Evolutionary conservation across 2,329 filamentous ascomycete species (phyloP), one percentile per base, ranked within the genome.

Genomic region (Verticillium nonalfalfae): DNA sequence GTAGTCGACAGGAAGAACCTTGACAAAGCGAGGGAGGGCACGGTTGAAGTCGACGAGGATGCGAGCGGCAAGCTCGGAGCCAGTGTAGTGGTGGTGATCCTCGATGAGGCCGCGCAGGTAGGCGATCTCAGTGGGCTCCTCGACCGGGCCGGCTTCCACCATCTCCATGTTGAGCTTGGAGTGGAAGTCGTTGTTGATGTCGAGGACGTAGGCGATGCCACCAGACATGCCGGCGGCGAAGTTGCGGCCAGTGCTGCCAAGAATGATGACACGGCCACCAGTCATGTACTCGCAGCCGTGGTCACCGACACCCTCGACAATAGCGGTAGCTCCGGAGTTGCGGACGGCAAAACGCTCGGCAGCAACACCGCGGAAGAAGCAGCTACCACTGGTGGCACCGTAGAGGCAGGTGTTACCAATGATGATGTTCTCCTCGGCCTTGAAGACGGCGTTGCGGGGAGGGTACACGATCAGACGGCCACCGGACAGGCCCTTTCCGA

Each of bases 261-360:
- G 84, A 71, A 96, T 85, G 66, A 98, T 80, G 58, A 97, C 83
- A 72, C 93, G 91, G 73, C 94, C 94, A 74, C 94, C 94, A 71
- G 94, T 97, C 94, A 98, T 98, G 85, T 98, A 98, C 82, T 98
- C 94, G 73, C 93, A 97, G 65, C 92, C 91, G 74, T 98, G 94
- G 75, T 98, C 94, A 82, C 94, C 94, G 66, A 96, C 86, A 78
- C 94, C 94, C 78, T 98, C 94, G 65, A 97, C 93, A 66, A 98
- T 91, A n/a, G 94, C 93, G 34, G 89, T 96, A 58, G 91, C 94
- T 78, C 94, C 94, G 1, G 94, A 97, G 81, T 98, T 98, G 68
- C 94, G 90, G 67, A 98, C 94, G 64, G 93, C 93, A 75, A 98
- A 98, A 71, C 94, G 91, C 81, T 98, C 94, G 52, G 94, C 94